Evolutionary conservation across 2,329 filamentous ascomycete species (phyloP), one percentile per base, ranked within the genome.

Genomic region (Neofusicoccum umdonicola): DNA sequence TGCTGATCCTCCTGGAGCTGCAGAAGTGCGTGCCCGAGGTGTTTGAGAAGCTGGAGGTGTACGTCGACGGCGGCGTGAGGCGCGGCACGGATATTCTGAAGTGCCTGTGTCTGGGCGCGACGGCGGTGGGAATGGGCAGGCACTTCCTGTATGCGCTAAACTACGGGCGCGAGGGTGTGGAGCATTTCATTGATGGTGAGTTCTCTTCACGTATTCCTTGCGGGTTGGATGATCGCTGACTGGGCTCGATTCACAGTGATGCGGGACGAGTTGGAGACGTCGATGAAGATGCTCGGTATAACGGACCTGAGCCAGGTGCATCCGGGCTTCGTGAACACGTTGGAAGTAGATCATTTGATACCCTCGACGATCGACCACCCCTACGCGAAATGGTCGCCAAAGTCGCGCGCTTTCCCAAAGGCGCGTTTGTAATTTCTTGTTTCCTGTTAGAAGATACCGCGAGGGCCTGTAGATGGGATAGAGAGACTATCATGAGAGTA

Each of bases 201-300:
- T 72, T 31, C 42, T 2, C 19, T 2, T 9, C 9, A 31, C 4
- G 27, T 31, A 17, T 42, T 8, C 11, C 4, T n/a, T 48, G n/a
- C 15, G 15, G 4, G 35, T 41, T 22, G 27, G 3, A 12, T 7
- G 3, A 15, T 11, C 8, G 37, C 56, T 39, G 3, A 41, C 52
- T 34, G 0, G 13, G 37, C 11, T 17, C 17, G 31, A 5, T 47
- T 12, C 42, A 17, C 37, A 70, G 72, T 82, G 31, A 70, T 82
- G 47, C 72, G 75, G 34, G 87, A 90, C 66, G 88, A 90, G 72
- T 73, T 90, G 3, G 83, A 87, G 68, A 88, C 85, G 1, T 86
- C 87, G 1, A 90, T 90, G 88, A 82, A 84, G 31, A 81, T 89
- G 72, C 84, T 88, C 65, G 88, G 88, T 1, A 80, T 90, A 39